Evolutionary conservation across 441 rosid genomes (phyloP), one percentile per base, ranked within the genome.

Genomic region (Croton laevigatus): DNA sequence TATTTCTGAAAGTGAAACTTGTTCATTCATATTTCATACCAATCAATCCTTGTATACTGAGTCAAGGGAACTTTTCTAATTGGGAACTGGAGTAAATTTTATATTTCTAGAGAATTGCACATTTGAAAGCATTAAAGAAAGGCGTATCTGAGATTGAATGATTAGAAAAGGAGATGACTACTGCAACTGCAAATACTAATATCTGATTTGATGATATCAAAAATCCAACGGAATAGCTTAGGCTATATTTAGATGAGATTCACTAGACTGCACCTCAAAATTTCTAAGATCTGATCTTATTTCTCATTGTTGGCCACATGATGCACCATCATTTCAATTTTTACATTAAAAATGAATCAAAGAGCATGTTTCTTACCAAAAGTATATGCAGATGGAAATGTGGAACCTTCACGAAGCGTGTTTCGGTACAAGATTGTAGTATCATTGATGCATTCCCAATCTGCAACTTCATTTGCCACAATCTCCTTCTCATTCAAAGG

Each of bases 371-470:
- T 48, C 86, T 80, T 85, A 95, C 99, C 99, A 72, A 95, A 95
- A 70, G 88, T 68, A 70, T 95, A 95, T 68, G 97, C 88, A 69
- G 94, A 86, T 12, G 99, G 98, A 82, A 86, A 93, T 27, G 91
- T 85, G 38, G 97, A 95, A 57, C 99, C 95, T 81, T 89, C 94
- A 59, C 94, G 91, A 75, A 91, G 91, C n/a, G 89, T 89, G 84
- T 91, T 95, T 71, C 94, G 82, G 80, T 93, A 93, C 73, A 95
- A 82, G 68, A 95, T 76, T 23, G 98, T 86, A 65, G 83, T 86
- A 36, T 87, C 92, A 73, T 89, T 87, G 86, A 95, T 85, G 81
- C 99, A 95, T 80, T 93, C 99, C 97, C 99, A 95, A 65, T 95
- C 98, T 0, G 88, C 86, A 73, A 81, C 88, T 78, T 93, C 99